phyloP scores from a whole-genome alignment of 129 eudicot species.

The Solidago caesia region DNA sequence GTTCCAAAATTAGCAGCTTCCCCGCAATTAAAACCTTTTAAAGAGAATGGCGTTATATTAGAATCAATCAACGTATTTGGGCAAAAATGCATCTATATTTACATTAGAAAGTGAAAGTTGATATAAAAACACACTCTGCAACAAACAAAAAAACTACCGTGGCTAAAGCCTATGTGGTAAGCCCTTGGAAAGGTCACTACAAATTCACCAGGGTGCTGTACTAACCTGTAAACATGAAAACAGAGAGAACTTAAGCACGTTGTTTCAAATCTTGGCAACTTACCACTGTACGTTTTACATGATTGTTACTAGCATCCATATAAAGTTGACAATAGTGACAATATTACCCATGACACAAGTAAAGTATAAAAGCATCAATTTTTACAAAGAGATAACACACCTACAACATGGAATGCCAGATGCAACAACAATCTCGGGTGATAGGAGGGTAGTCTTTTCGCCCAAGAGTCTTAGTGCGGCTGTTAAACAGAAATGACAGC shows the following conservation, averaged over 20 bases:
- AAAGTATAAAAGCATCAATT: slow-evolving; percentile 5
- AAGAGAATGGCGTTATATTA: not conserved
- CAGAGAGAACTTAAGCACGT: slow-evolving; percentile 3
- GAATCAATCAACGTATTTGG: slow-evolving; percentile 8
- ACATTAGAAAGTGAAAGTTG: slow-evolving; percentile 9
- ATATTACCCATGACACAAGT: not conserved
- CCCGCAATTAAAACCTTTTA: slow-evolving; percentile 90
- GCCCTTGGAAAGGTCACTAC: slow-evolving; percentile 99
- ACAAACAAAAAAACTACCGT: slow-evolving; percentile 54
- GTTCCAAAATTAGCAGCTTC: slow-evolving; percentile 99
- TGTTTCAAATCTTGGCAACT: slow-evolving; percentile 16
- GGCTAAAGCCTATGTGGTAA: slow-evolving; percentile 97
- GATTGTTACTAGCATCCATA: not conserved
- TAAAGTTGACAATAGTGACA: not conserved
- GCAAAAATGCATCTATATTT: not conserved
- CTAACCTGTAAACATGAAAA: slow-evolving; percentile 55
- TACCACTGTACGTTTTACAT: slow-evolving; percentile 8
- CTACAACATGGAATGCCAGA: slow-evolving; percentile 98
- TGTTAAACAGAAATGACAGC: slow-evolving; percentile 34
- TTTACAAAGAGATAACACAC: slow-evolving; percentile 38
- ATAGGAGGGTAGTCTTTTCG: slow-evolving; percentile 94
- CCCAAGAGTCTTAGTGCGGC: slow-evolving; percentile 86
- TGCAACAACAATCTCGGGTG: slow-evolving; percentile 73
- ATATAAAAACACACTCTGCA: slow-evolving; percentile 8
- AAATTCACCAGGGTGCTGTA: slow-evolving; percentile 97